Percentiles rank a stretch among this genome's conserved stretches.
Conservation (phyloP, 495 filamentous ascomycete species). For the Penicillium angulare region DNA sequence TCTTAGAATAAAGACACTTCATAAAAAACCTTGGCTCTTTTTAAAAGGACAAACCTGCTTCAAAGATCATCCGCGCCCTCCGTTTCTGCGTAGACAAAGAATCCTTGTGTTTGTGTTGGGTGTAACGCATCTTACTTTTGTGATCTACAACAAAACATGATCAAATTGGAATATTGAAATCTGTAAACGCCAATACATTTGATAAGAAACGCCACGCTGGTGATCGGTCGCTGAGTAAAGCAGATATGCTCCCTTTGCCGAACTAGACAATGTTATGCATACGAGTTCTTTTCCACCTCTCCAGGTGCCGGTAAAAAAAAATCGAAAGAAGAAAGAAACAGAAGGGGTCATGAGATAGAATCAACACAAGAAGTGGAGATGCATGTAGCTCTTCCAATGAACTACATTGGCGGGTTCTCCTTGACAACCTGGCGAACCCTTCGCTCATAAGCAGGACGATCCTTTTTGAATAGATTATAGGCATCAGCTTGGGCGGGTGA, state of each 20-base stretch:
- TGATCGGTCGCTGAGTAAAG: conserved; percentile 18
- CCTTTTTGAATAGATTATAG: conserved; percentile 95
- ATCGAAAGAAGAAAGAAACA: conserved; percentile 3
- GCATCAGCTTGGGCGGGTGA: conserved; percentile 96
- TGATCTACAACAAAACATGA: neutral
- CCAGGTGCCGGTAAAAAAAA: conserved; percentile 12
- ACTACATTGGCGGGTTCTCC: conserved; percentile 74
- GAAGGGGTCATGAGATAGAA: neutral
- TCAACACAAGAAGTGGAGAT: neutral
- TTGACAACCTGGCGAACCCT: conserved; percentile 82
- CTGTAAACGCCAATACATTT: conserved; percentile 4
- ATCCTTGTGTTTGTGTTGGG: too few species aligned
- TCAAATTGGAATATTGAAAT: neutral
- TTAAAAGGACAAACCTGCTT: too few species aligned
- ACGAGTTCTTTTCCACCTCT: conserved; percentile 5
- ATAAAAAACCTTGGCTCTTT: too few species aligned
- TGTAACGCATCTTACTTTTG: neutral
- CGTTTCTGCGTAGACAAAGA: too few species aligned
- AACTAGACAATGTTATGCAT: conserved; percentile 13
- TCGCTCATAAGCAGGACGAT: conserved; percentile 80
- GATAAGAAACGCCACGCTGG: conserved; percentile 27
- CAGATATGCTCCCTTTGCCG: conserved; percentile 15
- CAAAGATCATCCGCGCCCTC: too few species aligned
- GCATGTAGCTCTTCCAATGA: neutral
- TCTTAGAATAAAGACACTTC: too few species aligned